These are phyloP conservation scores for Harrya chromipes DNA, from an alignment of 768 basidiomycete genomes.

Conservation along the genomic window DNA sequence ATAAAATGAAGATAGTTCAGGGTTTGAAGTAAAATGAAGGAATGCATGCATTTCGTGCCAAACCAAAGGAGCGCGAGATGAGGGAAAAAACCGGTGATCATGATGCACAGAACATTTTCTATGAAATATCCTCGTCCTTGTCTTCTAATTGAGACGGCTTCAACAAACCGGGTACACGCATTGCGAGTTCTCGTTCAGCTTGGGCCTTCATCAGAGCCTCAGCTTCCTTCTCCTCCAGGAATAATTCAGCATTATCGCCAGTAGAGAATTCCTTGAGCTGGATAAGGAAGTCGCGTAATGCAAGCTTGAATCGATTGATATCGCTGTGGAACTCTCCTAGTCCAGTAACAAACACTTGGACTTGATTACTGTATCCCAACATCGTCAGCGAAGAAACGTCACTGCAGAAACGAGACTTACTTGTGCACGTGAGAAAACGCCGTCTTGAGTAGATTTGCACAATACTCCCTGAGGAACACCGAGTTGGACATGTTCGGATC, in stretches of 20 bases:
- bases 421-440: slow-evolving; percentile 92
- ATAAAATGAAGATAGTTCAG: slow-evolving; percentile 30
- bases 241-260: slow-evolving; percentile 86
- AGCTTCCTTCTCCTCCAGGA: slow-evolving; percentile 90
- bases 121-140: slow-evolving; percentile 77
- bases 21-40: slow-evolving; percentile 16
- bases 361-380: slow-evolving; percentile 52
- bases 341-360: slow-evolving; percentile 63
- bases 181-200: slow-evolving; percentile 83
- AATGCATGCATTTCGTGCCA: slow-evolving; percentile 26
- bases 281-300: slow-evolving; percentile 95
- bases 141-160: slow-evolving; percentile 94
- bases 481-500: slow-evolving; percentile 76
- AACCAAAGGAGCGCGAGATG: slow-evolving; percentile 15
- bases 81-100: slow-evolving; percentile 24
- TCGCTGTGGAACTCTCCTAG: slow-evolving; percentile 74
- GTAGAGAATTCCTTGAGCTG: slow-evolving; percentile 97
- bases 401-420: slow-evolving; percentile 41
- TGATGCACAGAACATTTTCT: slow-evolving; percentile 26
- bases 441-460: slow-evolving; percentile 76
- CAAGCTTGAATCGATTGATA: slow-evolving; percentile 88
- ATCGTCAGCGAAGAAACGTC: slow-evolving; percentile 8
- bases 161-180: slow-evolving; percentile 96
- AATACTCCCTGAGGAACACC: slow-evolving; percentile 80
- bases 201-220: slow-evolving; percentile 75